Evolutionary conservation across 2,329 filamentous ascomycete species (phyloP).

Genomic region (Trichoderma breve): DNA sequence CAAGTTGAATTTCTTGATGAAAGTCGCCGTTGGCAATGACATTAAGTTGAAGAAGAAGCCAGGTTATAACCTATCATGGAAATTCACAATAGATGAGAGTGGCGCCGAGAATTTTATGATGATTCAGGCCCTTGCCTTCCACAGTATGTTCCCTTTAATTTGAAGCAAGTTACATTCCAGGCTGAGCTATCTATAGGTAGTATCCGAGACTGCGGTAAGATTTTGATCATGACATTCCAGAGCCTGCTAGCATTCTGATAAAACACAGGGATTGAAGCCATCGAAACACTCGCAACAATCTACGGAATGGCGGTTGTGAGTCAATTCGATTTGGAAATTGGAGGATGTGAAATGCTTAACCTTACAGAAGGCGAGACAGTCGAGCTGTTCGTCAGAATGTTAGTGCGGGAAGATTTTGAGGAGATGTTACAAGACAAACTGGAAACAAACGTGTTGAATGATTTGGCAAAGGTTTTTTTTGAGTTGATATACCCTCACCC

Average conservation of each 20-base stretch:
- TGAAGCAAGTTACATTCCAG: background rate
- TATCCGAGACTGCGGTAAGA: background rate
- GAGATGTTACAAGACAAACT: too few species aligned
- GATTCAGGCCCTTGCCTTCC: background rate
- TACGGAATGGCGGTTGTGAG: background rate
- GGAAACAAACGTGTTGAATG: too few species aligned
- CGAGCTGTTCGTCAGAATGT: too few species aligned
- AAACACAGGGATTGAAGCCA: background rate
- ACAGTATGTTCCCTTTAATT: background rate
- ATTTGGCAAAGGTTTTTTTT: too few species aligned
- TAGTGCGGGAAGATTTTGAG: too few species aligned
- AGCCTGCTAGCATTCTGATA: background rate
- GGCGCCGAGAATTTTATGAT: background rate
- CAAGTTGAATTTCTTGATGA: background rate
- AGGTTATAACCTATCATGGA: background rate
- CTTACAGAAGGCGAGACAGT: too few species aligned
- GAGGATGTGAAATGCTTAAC: too few species aligned
- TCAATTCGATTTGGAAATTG: too few species aligned
- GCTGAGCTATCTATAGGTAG: background rate
- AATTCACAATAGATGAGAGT: background rate
- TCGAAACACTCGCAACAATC: background rate
- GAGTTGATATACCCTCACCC: too few species aligned
- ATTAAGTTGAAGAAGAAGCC: background rate
- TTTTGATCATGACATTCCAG: background rate
- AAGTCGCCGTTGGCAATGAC: background rate